Percentiles rank a stretch among this genome's conserved stretches.
These are phyloP conservation scores for Emmonsia crescens DNA, from an alignment of 2,329 filamentous ascomycete species.

Conservation along the genomic window DNA sequence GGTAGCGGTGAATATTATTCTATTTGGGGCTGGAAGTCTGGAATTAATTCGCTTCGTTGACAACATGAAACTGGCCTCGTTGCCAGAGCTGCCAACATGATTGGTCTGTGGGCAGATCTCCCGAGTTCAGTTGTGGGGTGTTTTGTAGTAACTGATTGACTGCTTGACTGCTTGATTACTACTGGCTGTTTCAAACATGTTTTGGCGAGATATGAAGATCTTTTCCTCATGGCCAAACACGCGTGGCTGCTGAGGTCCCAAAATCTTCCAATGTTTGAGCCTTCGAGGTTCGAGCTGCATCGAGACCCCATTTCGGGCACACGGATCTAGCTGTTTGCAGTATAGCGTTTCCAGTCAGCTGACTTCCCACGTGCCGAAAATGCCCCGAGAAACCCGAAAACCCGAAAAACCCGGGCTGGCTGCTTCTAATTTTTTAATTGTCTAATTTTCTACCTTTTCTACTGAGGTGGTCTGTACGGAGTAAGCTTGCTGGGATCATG, in stretches of 20 bases:
- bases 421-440: too few species aligned
- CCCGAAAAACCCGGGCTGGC: too few species aligned
- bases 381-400: too few species aligned
- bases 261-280: background rate
- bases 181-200: background rate
- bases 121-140: background rate
- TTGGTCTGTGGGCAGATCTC: background rate
- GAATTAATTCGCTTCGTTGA: too few species aligned
- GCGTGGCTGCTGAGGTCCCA: background rate
- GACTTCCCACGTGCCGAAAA: background rate
- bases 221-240: background rate
- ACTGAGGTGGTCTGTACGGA: too few species aligned
- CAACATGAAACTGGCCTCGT: background rate
- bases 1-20: too few species aligned
- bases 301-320: background rate
- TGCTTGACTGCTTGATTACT: background rate
- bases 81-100: background rate
- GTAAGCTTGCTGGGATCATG: too few species aligned
- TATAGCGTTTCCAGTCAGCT: background rate
- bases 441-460: too few species aligned
- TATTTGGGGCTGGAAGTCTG: too few species aligned
- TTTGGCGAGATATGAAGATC: background rate
- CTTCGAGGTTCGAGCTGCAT: background rate
- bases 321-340: background rate
- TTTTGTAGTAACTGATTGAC: background rate